Evolutionary conservation across 768 basidiomycete genomes (phyloP), one percentile per base, ranked within the genome.

Genomic region (Pilatotrama ljubarskyi): DNA sequence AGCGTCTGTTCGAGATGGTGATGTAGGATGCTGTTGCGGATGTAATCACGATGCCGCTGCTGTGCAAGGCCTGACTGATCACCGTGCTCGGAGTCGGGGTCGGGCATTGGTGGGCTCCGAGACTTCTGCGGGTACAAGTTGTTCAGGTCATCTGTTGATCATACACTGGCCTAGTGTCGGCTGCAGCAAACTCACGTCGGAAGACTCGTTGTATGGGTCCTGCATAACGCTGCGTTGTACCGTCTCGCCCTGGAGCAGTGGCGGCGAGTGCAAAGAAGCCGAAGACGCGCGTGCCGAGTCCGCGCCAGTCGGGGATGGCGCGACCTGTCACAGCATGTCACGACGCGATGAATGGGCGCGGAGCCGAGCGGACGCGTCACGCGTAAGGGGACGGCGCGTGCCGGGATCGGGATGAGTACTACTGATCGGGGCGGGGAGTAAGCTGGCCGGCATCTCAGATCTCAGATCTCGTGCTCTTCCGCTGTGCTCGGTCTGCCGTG

Each of bases 1-100:
- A 60, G 25, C 0, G 37, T 24, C 25, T 43, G 15, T 18, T 61
- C 13, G 14, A 64, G 46, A 42, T 64, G 64, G 1, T 61, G 55
- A 20, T 61, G 51, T 1, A 64, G 29, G n/a, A 61, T 58, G 1
- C 24, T 38, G 20, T 22, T 35, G 17, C 57, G 49, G 13, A 52
- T 50, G 36, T 46, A 51, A 24, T 42, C 49, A 20, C 57, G 57
- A 6, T 24, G 57, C 10, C 4, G 20, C 17, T 52, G 35, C n/a
- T 5, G 18, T n/a, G 48, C 0, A 14, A 14, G 13, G 47, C n/a
- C 37, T 41, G 25, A 20, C 18, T 49, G 47, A 46, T 43, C n/a
- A n/a, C 10, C 20, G 9, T 22, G 13, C 3, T 18, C 43, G 9
- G 43, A 6, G 9, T 29, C 15, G n/a, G 48, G 29, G 6, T 11